Evolutionary conservation across 176 grass and related monocot species (phyloP).

Genomic region (Poa annua): DNA sequence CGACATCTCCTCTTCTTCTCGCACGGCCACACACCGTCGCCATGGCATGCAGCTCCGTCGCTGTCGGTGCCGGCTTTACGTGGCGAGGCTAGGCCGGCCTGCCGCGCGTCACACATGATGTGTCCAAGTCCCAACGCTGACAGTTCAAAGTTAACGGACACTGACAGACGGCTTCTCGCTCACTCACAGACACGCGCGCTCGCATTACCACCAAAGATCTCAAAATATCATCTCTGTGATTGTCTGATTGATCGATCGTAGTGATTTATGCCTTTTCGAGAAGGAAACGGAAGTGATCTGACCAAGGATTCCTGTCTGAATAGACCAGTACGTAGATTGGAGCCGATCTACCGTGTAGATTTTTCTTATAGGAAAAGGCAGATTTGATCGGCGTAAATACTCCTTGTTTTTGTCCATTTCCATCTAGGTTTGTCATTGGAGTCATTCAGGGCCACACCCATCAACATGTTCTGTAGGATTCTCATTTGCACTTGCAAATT

Average conservation of each 20-base stretch:
- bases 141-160: neutral
- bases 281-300: neutral
- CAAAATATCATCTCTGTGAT: slow-evolving; percentile 28
- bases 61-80: slow-evolving; percentile 39
- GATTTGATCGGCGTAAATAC: neutral
- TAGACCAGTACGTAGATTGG: neutral
- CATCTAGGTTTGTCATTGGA: no score
- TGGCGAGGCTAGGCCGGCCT: neutral
- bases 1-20: slow-evolving; percentile 11
- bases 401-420: no score
- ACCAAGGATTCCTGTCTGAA: neutral
- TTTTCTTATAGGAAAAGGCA: neutral
- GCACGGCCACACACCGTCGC: neutral
- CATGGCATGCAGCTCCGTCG: neutral
- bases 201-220: neutral
- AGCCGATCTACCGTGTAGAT: slow-evolving; percentile 25
- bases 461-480: no score
- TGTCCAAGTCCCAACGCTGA: slow-evolving; percentile 26
- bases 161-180: slow-evolving; percentile 5
- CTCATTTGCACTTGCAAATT: no score
- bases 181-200: neutral
- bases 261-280: neutral
- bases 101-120: slow-evolving; percentile 2
- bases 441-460: no score
- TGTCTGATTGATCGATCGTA: neutral